Percentiles rank a stretch among this genome's conserved stretches.
phyloP scores from a whole-genome alignment of 1,139 yeast species.

The Geotrichum candidum region DNA sequence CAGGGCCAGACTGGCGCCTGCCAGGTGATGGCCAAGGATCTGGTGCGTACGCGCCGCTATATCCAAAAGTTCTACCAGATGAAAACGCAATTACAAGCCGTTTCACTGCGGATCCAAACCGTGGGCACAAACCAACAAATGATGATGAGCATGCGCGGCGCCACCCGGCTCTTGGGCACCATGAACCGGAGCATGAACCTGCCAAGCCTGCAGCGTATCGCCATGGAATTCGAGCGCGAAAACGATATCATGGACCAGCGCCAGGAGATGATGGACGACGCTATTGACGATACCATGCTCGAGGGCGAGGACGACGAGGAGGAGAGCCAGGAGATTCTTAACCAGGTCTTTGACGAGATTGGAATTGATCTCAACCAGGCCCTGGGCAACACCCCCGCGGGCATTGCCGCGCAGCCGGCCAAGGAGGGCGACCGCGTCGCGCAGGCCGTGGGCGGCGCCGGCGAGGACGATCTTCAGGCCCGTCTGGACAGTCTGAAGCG shows the following conservation, averaged over 20 bases:
- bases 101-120: conserved; percentile 81
- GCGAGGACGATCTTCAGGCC: conserved; percentile 83
- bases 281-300: conserved; percentile 92
- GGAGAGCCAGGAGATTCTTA: conserved; percentile 88
- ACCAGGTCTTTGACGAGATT: conserved; percentile 89
- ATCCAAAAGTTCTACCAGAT: conserved; percentile 84
- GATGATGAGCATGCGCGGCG: conserved; percentile 93
- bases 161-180: conserved; percentile 73
- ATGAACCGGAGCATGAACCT: conserved; percentile 88
- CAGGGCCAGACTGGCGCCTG: conserved; percentile 84
- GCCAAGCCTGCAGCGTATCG: conserved; percentile 81
- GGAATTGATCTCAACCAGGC: conserved; percentile 76
- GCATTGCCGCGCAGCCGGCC: conserved; percentile 36
- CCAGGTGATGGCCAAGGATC: conserved; percentile 90
- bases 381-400: conserved; percentile 63
- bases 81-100: conserved; percentile 95
- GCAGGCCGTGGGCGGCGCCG: conserved; percentile 44
- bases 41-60: conserved; percentile 75
- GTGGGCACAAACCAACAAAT: conserved; percentile 92
- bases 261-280: conserved; percentile 98
- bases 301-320: conserved; percentile 66
- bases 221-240: conserved; percentile 92
- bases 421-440: conserved; percentile 40
- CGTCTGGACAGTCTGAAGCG: conserved; percentile 78
- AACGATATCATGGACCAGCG: conserved; percentile 97